phyloP scores from a whole-genome alignment of 1,284 basidiomycete genomes.

The Cystobasidium slooffiae region DNA sequence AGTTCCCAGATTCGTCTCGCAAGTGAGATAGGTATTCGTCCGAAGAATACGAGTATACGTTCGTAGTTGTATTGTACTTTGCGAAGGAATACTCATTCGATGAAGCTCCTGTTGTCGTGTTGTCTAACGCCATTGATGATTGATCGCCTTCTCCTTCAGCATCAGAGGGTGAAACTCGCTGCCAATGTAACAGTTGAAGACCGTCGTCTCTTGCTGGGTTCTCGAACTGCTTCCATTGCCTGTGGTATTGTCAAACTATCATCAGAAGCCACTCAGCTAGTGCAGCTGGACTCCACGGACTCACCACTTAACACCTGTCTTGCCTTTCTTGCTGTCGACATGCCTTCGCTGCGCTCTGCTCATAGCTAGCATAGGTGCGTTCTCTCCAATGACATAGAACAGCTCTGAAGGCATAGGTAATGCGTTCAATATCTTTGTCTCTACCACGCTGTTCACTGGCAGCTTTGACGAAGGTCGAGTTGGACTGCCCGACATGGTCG shows the following conservation, averaged over 20 bases:
- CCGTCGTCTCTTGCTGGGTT: conserved; percentile 48
- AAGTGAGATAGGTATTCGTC: conserved; percentile 86
- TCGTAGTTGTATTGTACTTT: conserved; percentile 75
- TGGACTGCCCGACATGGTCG: conserved; percentile 11
- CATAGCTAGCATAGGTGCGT: conserved; percentile 62
- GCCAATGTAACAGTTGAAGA: conserved; percentile 46
- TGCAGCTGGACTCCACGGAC: conserved; percentile 60
- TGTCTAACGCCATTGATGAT: conserved; percentile 2
- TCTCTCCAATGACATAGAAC: conserved; percentile 89
- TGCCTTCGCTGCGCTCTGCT: conserved; percentile 78
- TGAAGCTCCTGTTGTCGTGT: background rate
- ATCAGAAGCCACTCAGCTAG: conserved; percentile 50
- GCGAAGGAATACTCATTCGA: conserved; percentile 65
- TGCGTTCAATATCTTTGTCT: conserved; percentile 57
- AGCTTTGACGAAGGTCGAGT: conserved; percentile 5
- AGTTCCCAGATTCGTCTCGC: conserved; percentile 67
- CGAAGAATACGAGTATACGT: conserved; percentile 78
- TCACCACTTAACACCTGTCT: conserved; percentile 65
- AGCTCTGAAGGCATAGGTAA: conserved; percentile 92
- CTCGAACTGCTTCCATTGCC: conserved; percentile 57
- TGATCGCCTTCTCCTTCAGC: background rate
- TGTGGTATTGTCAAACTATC: background rate
- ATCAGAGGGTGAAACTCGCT: background rate
- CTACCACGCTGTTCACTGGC: conserved; percentile 30
- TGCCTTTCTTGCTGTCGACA: conserved; percentile 67